Base-by-base conservation (phyloP, 345 rosid species). In the Linum tenue region DNA sequence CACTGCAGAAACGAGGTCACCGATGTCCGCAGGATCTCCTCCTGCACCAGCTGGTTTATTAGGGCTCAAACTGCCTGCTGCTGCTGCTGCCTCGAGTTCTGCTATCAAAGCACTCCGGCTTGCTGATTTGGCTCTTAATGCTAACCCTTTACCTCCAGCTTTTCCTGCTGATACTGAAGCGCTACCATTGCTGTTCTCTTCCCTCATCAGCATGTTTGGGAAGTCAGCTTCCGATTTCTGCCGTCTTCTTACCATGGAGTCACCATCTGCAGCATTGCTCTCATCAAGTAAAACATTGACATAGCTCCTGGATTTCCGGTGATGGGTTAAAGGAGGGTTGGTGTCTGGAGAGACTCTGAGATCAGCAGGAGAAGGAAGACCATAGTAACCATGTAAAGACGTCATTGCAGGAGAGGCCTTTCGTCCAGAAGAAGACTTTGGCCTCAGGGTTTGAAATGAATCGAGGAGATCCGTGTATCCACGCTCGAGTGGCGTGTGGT, bases 201-300 rank as follows among this genome's bases (percentile, higher is more conserved):
- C 73, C 55, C 65, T 57, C 36, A 70, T 62, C 36, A 67, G 64
- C 60, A 57, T 12, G 7, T 58, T 50, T 0, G 57, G 57, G n/a
- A 82, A 79, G 60, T 85, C 84, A 1, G 78, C 75, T 66, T 74
- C 89, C 1, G 91, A 82, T 72, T 89, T 92, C 72, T 81, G 95
- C n/a, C 81, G 91, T 70, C 95, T 76, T 71, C 83, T 78, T 4
- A 70, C 62, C 62, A 80, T 55, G 66, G 42, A 38, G 56, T 22
- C 11, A 2, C 58, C 39, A 56, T 37, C 14, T 12, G 43, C 5
- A 15, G 51, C 63, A 38, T 43, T 65, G n/a, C 53, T 62, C 39
- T 82, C 86, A 9, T 77, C 80, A 2, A 74, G 55, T 39, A 80
- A 67, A 35, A 79, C 78, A 60, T 81, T 81, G 3, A 71, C 85